Percentiles rank a stretch among this genome's conserved stretches.
Conservation (phyloP, 768 basidiomycete species). For the Psilocybe cyanescens region DNA sequence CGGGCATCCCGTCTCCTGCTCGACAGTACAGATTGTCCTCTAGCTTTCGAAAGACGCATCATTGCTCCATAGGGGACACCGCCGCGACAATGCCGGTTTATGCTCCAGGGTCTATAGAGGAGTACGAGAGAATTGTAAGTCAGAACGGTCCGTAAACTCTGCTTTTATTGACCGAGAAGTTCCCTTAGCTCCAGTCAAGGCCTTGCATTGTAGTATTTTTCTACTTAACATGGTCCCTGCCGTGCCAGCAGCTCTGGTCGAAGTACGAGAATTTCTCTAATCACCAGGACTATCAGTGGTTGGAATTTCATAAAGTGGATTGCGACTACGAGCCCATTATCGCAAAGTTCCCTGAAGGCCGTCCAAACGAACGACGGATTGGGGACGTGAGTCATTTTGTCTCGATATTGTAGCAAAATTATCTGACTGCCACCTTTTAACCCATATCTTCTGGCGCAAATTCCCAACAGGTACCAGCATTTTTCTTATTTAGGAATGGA, state of each 20-base stretch:
- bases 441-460: background rate
- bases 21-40: background rate
- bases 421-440: background rate
- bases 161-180: background rate
- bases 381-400: background rate
- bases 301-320: constrained; percentile 14
- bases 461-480: background rate
- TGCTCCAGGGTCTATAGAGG: background rate
- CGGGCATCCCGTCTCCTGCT: background rate
- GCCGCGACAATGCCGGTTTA: background rate
- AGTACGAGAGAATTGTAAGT: background rate
- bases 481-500: background rate
- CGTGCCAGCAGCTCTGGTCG: constrained; percentile 4
- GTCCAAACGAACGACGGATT: background rate
- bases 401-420: background rate
- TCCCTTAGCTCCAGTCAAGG: background rate
- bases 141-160: background rate
- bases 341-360: background rate
- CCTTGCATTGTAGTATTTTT: constrained; percentile 7
- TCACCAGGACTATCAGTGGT: constrained; percentile 1
- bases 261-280: background rate
- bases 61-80: background rate
- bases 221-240: constrained; percentile 6
- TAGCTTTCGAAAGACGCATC: background rate
- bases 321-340: constrained; percentile 15